Evolutionary conservation across 441 rosid genomes (phyloP).

Genomic region (Corymbia citriodora): DNA sequence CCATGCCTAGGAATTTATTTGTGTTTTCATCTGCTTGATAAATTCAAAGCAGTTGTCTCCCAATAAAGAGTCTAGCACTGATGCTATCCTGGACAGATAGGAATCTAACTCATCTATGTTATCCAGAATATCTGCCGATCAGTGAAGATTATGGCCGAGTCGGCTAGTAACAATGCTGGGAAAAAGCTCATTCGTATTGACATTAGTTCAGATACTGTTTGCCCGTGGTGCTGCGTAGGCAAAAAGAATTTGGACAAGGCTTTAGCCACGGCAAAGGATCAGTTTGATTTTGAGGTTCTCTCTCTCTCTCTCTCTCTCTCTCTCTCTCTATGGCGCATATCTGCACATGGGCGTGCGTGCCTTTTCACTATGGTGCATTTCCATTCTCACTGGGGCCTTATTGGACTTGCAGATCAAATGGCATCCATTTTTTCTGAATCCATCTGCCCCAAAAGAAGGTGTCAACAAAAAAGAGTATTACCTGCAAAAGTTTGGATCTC

Average conservation of each 20-base stretch:
- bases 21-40: not conserved
- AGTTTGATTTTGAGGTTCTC: constrained; percentile 57
- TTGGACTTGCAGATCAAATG: constrained; percentile 43
- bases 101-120: not conserved
- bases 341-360: not conserved
- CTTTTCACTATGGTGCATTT: not conserved
- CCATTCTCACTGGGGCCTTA: not conserved
- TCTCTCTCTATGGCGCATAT: not conserved
- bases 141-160: constrained; percentile 41
- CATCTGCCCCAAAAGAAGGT: constrained; percentile 84
- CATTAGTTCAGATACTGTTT: constrained; percentile 74
- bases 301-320: not conserved
- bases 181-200: constrained; percentile 63
- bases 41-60: not conserved
- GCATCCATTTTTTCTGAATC: constrained; percentile 64
- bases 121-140: not conserved
- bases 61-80: not conserved
- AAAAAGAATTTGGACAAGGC: constrained; percentile 85
- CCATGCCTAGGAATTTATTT: not conserved
- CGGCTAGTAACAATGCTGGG: constrained; percentile 28
- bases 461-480: constrained; percentile 57
- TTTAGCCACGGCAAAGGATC: constrained; percentile 53
- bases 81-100: not conserved
- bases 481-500: constrained; percentile 56
- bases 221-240: constrained; percentile 90